Evolutionary conservation across 2,329 filamentous ascomycete genomes (phyloP), one percentile per base, ranked within the genome.

Genomic region (Alternaria infectoria): DNA sequence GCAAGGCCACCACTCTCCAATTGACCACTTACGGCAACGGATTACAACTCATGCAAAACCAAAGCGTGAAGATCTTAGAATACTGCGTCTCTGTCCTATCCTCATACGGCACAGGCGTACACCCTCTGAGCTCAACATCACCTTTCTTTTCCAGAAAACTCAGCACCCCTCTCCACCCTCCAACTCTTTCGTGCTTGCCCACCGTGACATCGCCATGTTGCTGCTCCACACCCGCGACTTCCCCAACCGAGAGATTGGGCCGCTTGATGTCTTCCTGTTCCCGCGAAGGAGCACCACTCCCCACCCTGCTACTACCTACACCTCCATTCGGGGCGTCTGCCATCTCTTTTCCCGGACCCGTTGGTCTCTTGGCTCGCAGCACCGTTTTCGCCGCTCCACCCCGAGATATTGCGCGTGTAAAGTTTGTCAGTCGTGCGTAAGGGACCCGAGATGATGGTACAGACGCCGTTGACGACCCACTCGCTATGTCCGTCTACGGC

Each of bases 21-120:
- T 17, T 7, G 45, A 23, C 21, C 50, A 66, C 86, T 76, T 73
- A 89, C 87, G 87, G 87, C 30, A 89, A 72, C 8, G 88, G 81
- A 70, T 86, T 88, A 46, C 86, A 80, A 59, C 87, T 83, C 62
- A 87, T 83, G 19, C 85, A 87, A 71, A 88, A 87, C 81, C 88
- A 89, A 23, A 89, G 80, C 4, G 86, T 88, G 70, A 89, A 89
- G 49, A 89, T 80, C 64, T 87, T 86, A 74, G 81, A 81, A 67
- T 86, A 86, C 36, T 82, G 80, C 9, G 80, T 87, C 64, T 86
- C 82, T 1, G 83, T 88, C 45, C 87, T 81, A 64, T 86, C 79
- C 57, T 87, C 83, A 21, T 83, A 64, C 1, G 86, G 85, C 21
- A 90, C 85, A 1, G 88, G 88, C 60, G 82, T 83, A 69, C 88